Percentiles rank a stretch among this genome's conserved stretches.
Evolutionary conservation across 2,329 filamentous ascomycete species (phyloP).

Genomic region (Talaromyces sp.): DNA sequence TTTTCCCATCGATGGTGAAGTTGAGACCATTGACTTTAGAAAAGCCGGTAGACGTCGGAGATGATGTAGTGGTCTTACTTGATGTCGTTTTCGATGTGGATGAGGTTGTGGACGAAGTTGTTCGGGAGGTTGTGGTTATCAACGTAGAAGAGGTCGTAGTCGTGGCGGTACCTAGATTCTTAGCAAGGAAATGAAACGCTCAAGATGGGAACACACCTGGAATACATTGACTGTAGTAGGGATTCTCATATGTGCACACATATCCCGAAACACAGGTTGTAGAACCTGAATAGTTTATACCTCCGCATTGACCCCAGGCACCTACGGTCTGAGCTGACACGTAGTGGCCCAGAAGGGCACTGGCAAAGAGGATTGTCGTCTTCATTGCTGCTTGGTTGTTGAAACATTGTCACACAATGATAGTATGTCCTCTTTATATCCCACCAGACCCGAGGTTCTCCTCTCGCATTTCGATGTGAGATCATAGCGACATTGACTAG

Average conservation of each 20-base stretch:
- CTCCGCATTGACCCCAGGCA: constrained; percentile 11
- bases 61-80: background rate
- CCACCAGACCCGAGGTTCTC: background rate
- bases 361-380: background rate
- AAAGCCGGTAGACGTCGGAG: constrained; percentile 19
- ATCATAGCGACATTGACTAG: background rate
- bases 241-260: constrained; percentile 7
- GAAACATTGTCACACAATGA: background rate
- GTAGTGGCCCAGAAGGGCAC: background rate
- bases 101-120: constrained; percentile 16
- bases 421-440: background rate
- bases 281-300: constrained; percentile 9
- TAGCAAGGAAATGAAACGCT: background rate
- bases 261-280: constrained; percentile 6
- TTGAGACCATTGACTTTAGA: constrained; percentile 26
- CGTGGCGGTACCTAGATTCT: background rate
- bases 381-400: background rate
- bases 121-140: constrained; percentile 15
- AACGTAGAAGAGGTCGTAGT: constrained; percentile 1
- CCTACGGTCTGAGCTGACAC: constrained; percentile 5
- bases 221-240: constrained; percentile 12
- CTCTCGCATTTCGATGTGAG: background rate
- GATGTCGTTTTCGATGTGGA: constrained; percentile 18
- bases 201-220: background rate
- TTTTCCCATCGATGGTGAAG: constrained; percentile 41